Evolutionary conservation across 2,329 filamentous ascomycete genomes (phyloP).

Genomic region (Colletotrichum sp.): DNA sequence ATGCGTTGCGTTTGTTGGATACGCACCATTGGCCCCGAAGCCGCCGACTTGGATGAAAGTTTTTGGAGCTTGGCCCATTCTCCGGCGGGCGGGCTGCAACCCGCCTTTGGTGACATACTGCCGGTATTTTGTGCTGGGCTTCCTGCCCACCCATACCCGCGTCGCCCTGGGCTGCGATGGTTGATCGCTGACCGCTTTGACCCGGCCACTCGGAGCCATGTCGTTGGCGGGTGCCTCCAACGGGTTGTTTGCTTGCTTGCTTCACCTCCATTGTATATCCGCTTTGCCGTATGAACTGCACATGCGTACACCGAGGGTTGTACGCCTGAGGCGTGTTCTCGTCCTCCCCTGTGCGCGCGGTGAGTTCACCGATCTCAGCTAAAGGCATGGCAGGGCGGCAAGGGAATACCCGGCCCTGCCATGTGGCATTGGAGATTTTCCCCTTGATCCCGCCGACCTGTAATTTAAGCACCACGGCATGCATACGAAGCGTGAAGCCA

Average conservation of each 20-base stretch:
- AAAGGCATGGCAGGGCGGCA: background rate
- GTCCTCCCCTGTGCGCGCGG: background rate
- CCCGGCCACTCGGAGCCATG: background rate
- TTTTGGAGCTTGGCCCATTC: background rate
- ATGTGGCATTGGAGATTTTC: conserved; percentile 11
- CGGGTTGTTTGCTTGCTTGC: background rate
- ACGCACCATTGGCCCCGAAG: conserved; percentile 5
- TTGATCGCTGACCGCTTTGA: background rate
- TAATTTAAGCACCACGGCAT: background rate
- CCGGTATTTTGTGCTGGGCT: background rate
- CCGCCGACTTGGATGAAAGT: background rate
- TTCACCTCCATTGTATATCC: background rate
- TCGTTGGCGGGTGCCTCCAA: background rate
- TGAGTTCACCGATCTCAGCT: background rate
- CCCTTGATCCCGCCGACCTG: background rate
- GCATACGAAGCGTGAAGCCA: background rate
- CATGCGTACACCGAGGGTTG: background rate
- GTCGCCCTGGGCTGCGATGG: background rate
- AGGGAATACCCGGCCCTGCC: conserved; percentile 9
- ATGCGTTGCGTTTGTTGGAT: conserved; percentile 4
- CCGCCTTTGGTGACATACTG: background rate
- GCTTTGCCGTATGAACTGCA: background rate
- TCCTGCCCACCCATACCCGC: background rate
- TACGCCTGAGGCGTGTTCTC: background rate
- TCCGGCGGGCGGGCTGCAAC: background rate